phyloP scores from a whole-genome alignment of 768 basidiomycete genomes.

The Boletus patriciae region DNA sequence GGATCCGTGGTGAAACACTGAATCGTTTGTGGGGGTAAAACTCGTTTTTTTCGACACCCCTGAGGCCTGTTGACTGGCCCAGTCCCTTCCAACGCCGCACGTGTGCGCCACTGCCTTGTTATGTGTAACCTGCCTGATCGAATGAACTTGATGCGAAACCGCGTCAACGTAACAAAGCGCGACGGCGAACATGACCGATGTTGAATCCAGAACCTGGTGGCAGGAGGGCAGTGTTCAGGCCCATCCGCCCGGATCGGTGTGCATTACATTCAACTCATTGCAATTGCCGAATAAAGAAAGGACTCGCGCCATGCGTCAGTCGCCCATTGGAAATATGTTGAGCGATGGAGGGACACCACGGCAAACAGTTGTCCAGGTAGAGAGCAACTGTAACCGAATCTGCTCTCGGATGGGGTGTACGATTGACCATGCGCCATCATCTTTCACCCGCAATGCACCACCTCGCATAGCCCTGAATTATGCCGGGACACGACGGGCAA shows the following conservation, averaged over 20 bases:
- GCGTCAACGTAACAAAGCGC: neutral
- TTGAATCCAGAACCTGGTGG: neutral
- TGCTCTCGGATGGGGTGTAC: neutral
- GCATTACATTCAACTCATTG: neutral
- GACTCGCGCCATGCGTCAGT: neutral
- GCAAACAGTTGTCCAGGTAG: neutral
- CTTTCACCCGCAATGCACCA: neutral
- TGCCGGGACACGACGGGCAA: constrained; percentile 5
- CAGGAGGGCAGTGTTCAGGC: constrained; percentile 10
- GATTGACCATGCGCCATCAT: neutral
- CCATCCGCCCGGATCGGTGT: neutral
- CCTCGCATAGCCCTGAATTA: neutral
- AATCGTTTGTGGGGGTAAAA: neutral
- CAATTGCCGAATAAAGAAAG: neutral
- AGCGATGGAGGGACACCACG: neutral
- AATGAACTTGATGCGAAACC: neutral
- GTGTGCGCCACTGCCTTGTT: neutral
- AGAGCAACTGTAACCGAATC: too few relatives aligned
- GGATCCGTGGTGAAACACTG: neutral
- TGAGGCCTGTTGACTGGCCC: neutral
- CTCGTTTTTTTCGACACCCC: neutral
- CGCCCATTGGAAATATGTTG: neutral
- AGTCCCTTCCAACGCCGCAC: neutral
- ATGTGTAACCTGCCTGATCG: neutral
- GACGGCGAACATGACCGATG: neutral